Percentiles rank a stretch among this genome's conserved stretches.
Evolutionary conservation across 2,329 filamentous ascomycete genomes (phyloP).

Genomic region (Didymella sp.): DNA sequence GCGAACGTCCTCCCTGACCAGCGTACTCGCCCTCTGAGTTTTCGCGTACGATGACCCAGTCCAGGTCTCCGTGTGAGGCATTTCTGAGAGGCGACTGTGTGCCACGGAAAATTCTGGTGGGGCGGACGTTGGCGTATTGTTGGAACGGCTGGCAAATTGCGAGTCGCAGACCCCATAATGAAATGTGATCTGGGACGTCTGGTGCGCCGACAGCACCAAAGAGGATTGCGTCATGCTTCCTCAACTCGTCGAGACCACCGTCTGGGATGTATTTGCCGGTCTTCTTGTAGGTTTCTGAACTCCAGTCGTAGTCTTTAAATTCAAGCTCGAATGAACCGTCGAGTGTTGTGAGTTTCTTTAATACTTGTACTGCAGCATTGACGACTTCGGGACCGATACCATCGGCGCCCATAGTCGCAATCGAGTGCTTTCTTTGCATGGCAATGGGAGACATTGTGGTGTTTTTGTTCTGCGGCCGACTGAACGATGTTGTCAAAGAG

Average conservation of each 20-base stretch:
- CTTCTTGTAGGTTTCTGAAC: conserved; percentile 69
- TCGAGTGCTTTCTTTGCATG: conserved; percentile 34
- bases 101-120: conserved; percentile 67
- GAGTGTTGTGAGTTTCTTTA: conserved; percentile 61
- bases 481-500: neutral
- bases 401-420: conserved; percentile 67
- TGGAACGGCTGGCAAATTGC: conserved; percentile 64
- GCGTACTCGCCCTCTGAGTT: conserved; percentile 73
- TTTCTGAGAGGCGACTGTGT: conserved; percentile 64
- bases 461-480: neutral
- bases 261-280: conserved; percentile 70
- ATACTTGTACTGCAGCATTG: conserved; percentile 66
- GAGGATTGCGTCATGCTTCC: conserved; percentile 69
- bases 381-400: conserved; percentile 75
- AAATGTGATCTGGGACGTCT: conserved; percentile 65
- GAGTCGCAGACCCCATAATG: conserved; percentile 63
- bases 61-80: conserved; percentile 64
- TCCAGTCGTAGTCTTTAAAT: conserved; percentile 72
- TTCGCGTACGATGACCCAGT: conserved; percentile 72
- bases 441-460: conserved; percentile 36
- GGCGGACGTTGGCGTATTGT: conserved; percentile 64
- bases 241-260: conserved; percentile 64
- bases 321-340: conserved; percentile 65
- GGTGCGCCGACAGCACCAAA: conserved; percentile 72
- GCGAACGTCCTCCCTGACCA: conserved; percentile 68